A percentile compares a stretch with the other conserved stretches of the same genome.
These are phyloP conservation scores for Myxozyma monticola DNA, from an alignment of 805 yeast species.

Conservation along the genomic window DNA sequence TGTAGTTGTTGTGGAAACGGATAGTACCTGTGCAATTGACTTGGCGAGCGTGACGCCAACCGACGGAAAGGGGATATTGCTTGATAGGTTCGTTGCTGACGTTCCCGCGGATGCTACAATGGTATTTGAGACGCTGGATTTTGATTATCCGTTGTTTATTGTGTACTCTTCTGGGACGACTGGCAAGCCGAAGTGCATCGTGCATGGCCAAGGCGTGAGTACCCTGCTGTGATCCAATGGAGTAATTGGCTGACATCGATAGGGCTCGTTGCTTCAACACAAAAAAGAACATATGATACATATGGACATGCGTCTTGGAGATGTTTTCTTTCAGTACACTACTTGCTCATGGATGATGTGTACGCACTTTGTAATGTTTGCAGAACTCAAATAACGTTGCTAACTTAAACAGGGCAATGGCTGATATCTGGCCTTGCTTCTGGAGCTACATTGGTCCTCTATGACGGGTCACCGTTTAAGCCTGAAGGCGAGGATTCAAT, in stretches of 20 bases:
- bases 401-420: slow-evolving; percentile 29
- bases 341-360: slow-evolving; percentile 36
- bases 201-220: slow-evolving; percentile 32
- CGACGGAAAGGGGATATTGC: slow-evolving; percentile 3
- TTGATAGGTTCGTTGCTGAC: slow-evolving; percentile 5
- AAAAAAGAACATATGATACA: slow-evolving; percentile 33
- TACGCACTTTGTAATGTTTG: background rate
- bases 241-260: too few relatives aligned
- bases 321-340: slow-evolving; percentile 33
- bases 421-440: slow-evolving; percentile 33
- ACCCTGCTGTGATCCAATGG: background rate
- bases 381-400: background rate
- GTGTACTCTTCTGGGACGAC: slow-evolving; percentile 34
- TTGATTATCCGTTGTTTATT: slow-evolving; percentile 32
- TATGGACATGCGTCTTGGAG: slow-evolving; percentile 28
- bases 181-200: slow-evolving; percentile 33
- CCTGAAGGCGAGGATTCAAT: slow-evolving; percentile 29
- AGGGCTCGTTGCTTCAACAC: slow-evolving; percentile 32
- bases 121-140: slow-evolving; percentile 29
- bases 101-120: slow-evolving; percentile 8
- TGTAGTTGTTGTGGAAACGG: slow-evolving; percentile 19
- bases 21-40: slow-evolving; percentile 4
- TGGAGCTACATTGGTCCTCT: slow-evolving; percentile 31
- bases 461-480: slow-evolving; percentile 33
- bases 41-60: slow-evolving; percentile 11